Percentiles rank a stretch among this genome's conserved stretches.
Conservation (phyloP, 208 protist genomes). For the Leishmania arabica region DNA sequence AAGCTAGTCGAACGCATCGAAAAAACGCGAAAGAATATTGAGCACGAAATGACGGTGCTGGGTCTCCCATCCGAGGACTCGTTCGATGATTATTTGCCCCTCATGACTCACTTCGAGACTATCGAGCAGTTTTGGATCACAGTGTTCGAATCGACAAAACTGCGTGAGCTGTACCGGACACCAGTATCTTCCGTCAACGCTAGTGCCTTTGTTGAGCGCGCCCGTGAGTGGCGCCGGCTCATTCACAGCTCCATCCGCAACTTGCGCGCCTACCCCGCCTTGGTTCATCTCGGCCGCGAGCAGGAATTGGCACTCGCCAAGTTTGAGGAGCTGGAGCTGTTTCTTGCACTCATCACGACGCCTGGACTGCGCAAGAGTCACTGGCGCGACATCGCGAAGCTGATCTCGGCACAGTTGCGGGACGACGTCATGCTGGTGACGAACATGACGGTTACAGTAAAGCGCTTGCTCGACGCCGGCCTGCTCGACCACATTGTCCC, state of each 20-base stretch:
- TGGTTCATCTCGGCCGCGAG: slow-evolving; percentile 77
- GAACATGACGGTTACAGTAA: slow-evolving; percentile 61
- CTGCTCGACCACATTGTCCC: slow-evolving; percentile 61
- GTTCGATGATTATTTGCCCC: slow-evolving; percentile 66
- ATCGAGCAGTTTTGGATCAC: slow-evolving; percentile 87
- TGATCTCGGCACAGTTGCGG: slow-evolving; percentile 47
- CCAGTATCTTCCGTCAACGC: slow-evolving; percentile 63
- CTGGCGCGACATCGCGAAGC: slow-evolving; percentile 85
- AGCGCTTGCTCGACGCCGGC: slow-evolving; percentile 65
- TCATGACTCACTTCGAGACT: slow-evolving; percentile 73
- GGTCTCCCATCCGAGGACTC: slow-evolving; percentile 39
- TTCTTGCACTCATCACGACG: slow-evolving; percentile 72
- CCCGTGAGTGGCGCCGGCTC: slow-evolving; percentile 74
- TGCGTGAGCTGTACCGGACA: slow-evolving; percentile 77
- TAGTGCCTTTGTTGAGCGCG: slow-evolving; percentile 66
- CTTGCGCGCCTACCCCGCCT: slow-evolving; percentile 65
- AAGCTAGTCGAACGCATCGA: slow-evolving; percentile 64
- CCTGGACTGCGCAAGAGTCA: slow-evolving; percentile 85
- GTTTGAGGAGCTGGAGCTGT: slow-evolving; percentile 76
- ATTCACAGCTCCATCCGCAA: slow-evolving; percentile 73
- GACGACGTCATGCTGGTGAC: slow-evolving; percentile 54
- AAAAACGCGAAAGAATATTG: slow-evolving; percentile 52
- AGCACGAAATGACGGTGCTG: slow-evolving; percentile 59
- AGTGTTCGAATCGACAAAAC: slow-evolving; percentile 55
- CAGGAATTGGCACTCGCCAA: slow-evolving; percentile 77